A percentile compares a stretch with the other conserved stretches of the same genome.
Evolutionary conservation across 2,329 filamentous ascomycete genomes (phyloP).

Genomic region (Cryphonectria nitschkei): DNA sequence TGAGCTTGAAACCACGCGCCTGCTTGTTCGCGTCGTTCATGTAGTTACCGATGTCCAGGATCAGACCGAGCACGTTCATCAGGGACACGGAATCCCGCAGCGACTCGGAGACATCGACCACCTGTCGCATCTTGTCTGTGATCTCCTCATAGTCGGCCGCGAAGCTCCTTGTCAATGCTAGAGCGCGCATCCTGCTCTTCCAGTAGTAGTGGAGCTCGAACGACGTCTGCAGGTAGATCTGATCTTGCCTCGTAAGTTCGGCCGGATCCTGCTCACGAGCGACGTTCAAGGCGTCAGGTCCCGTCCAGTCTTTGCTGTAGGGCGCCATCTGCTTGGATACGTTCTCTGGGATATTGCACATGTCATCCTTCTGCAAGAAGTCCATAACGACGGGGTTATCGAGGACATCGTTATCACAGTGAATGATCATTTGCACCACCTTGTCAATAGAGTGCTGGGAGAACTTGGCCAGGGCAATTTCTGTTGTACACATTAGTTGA

Average conservation of each 20-base stretch:
- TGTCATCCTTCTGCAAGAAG: constrained; percentile 88
- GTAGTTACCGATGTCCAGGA: constrained; percentile 98
- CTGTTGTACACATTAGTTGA: constrained; percentile 44
- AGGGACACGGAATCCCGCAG: constrained; percentile 88
- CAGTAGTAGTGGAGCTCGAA: constrained; percentile 97
- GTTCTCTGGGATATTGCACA: constrained; percentile 92
- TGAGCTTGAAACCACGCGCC: constrained; percentile 95
- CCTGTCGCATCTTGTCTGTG: constrained; percentile 78
- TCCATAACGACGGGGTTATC: constrained; percentile 95
- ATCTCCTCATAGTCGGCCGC: constrained; percentile 93
- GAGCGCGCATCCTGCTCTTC: constrained; percentile 94
- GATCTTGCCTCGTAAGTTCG: constrained; percentile 92
- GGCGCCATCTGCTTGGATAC: constrained; percentile 88
- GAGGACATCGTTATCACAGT: constrained; percentile 87
- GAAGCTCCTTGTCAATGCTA: constrained; percentile 80
- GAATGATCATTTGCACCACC: constrained; percentile 89
- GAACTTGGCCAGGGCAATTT: constrained; percentile 93
- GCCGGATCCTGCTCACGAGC: constrained; percentile 81
- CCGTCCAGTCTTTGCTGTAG: constrained; percentile 96
- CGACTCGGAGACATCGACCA: constrained; percentile 87
- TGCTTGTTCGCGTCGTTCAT: constrained; percentile 99
- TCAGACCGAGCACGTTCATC: constrained; percentile 95
- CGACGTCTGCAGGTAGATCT: constrained; percentile 90
- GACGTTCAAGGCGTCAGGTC: constrained; percentile 77
- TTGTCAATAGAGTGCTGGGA: constrained; percentile 83